phyloP scores from a whole-genome alignment of 2,329 filamentous ascomycete species.

The Colletotrichum sp. region DNA sequence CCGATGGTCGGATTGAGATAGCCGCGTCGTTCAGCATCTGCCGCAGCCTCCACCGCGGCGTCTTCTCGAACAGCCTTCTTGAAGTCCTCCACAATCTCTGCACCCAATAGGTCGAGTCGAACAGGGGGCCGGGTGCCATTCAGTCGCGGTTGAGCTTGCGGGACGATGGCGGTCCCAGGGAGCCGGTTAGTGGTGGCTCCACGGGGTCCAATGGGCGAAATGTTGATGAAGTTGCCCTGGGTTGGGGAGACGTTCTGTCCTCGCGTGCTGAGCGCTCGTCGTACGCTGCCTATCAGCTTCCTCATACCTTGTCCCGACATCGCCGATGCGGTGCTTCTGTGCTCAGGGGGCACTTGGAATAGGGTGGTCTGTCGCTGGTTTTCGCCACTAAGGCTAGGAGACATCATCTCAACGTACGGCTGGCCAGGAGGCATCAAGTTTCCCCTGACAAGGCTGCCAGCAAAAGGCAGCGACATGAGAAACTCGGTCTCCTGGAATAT shows the following conservation, averaged over 20 bases:
- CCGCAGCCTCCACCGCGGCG: slow-evolving; percentile 44
- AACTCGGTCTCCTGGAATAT: slow-evolving; percentile 61
- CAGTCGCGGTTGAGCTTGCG: slow-evolving; percentile 53
- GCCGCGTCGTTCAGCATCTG: slow-evolving; percentile 22
- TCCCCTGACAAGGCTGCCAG: slow-evolving; percentile 86
- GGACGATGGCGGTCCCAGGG: slow-evolving; percentile 65
- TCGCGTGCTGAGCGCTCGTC: slow-evolving; percentile 75
- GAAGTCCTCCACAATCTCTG: slow-evolving; percentile 79
- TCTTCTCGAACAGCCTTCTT: slow-evolving; percentile 76
- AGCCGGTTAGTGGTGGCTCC: slow-evolving; percentile 63
- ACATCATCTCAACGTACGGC: slow-evolving; percentile 75
- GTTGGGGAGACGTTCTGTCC: slow-evolving; percentile 49
- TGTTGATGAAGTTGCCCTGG: slow-evolving; percentile 52
- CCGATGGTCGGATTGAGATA: background rate
- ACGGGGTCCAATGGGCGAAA: slow-evolving; percentile 54
- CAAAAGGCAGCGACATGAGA: slow-evolving; percentile 69
- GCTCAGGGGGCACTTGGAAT: slow-evolving; percentile 45
- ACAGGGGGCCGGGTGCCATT: slow-evolving; percentile 57
- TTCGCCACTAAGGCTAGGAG: slow-evolving; percentile 52
- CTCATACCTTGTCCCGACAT: slow-evolving; percentile 80
- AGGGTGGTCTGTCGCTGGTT: slow-evolving; percentile 59
- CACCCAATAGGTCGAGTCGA: slow-evolving; percentile 83
- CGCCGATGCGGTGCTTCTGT: slow-evolving; percentile 51
- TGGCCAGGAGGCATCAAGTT: slow-evolving; percentile 83
- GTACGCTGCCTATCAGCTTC: slow-evolving; percentile 84